Conservation (phyloP, 2,329 filamentous ascomycete genomes). For the Leptographium lundbergii region DNA sequence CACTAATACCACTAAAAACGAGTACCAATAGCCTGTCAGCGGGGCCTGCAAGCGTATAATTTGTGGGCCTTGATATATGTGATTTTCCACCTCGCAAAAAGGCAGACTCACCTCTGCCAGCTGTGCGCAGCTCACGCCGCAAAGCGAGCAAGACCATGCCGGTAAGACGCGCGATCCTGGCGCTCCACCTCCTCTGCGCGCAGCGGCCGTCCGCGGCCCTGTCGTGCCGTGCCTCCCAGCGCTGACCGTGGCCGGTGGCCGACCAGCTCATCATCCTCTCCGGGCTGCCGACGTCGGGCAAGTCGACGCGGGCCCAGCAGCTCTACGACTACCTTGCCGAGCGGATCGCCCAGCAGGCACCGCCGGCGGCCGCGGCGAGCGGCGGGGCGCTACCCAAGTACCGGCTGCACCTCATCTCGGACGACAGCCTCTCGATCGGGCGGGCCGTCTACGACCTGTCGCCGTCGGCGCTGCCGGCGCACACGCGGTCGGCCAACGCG, state of each 20-base stretch:
- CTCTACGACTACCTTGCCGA: conserved; percentile 51
- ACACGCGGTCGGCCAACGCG: conserved; percentile 57
- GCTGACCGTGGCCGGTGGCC: neutral
- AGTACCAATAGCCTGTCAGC: neutral
- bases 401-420: conserved; percentile 61
- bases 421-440: conserved; percentile 56
- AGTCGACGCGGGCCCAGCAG: conserved; percentile 53
- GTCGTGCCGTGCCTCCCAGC: neutral
- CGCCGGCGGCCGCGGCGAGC: neutral
- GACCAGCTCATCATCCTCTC: conserved; percentile 52
- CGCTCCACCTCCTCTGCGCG: too few species aligned
- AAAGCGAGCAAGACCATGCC: conserved; percentile 6
- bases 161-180: conserved; percentile 1
- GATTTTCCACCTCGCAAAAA: neutral
- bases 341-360: conserved; percentile 30
- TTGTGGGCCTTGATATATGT: neutral
- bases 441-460: conserved; percentile 59
- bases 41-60: neutral
- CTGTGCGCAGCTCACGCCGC: neutral
- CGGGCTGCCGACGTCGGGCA: conserved; percentile 56
- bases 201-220: neutral
- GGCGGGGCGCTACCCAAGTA: conserved; percentile 26
- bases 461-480: conserved; percentile 39
- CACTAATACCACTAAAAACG: neutral
- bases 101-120: neutral